Evolutionary conservation across 305 asterid genomes (phyloP).

Genomic region (Solanum hybrid): DNA sequence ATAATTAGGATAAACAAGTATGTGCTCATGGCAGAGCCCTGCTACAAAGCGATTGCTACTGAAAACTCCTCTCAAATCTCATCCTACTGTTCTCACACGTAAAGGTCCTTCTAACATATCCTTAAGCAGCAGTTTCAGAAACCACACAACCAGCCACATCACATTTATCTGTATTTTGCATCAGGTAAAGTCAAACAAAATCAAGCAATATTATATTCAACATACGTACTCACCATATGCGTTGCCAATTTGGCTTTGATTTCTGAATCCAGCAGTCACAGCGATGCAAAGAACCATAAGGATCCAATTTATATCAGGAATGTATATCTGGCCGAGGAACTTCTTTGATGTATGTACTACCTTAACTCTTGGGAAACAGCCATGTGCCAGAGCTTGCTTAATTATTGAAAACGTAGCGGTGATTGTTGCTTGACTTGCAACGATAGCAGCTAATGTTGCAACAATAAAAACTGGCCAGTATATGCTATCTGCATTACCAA

Average conservation of each 20-base stretch:
- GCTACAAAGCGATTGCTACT: background rate
- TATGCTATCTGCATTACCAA: slow-evolving; percentile 46
- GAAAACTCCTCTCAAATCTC: background rate
- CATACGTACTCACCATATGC: slow-evolving; percentile 62
- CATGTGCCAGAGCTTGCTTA: slow-evolving; percentile 90
- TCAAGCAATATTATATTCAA: background rate
- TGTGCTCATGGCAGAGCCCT: background rate
- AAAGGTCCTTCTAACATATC: background rate
- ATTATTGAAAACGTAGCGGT: slow-evolving; percentile 90
- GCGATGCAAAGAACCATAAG: slow-evolving; percentile 93
- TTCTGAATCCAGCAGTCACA: slow-evolving; percentile 92
- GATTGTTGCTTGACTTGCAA: slow-evolving; percentile 95
- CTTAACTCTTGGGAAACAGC: slow-evolving; percentile 95
- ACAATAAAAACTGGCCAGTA: slow-evolving; percentile 89
- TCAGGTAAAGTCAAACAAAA: background rate
- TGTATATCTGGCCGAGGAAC: slow-evolving; percentile 86
- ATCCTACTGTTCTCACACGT: background rate
- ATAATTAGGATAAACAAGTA: background rate
- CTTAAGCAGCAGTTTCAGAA: background rate
- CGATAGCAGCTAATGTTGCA: slow-evolving; percentile 92
- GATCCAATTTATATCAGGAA: slow-evolving; percentile 95
- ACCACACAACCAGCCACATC: background rate
- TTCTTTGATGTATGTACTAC: slow-evolving; percentile 93
- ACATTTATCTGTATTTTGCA: background rate
- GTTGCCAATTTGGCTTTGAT: slow-evolving; percentile 93